phyloP scores from a whole-genome alignment of 306 rosid genomes.

The Macrotyloma uniflorum region DNA sequence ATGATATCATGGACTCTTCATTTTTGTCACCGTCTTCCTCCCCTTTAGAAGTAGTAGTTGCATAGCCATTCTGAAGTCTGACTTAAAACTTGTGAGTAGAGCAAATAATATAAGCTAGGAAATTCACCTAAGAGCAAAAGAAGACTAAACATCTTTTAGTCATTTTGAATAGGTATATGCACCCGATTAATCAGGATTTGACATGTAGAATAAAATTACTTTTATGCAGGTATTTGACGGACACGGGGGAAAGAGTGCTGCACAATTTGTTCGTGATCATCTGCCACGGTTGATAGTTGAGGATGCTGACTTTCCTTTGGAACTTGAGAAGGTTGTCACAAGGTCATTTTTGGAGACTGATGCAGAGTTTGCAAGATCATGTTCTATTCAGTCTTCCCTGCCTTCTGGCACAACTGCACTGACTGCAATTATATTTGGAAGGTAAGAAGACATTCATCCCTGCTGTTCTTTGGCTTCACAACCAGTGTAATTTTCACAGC shows the following conservation, averaged over 20 bases:
- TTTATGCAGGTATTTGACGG: constrained; percentile 85
- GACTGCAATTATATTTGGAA: constrained; percentile 90
- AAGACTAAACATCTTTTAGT: background rate
- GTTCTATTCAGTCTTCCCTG: constrained; percentile 60
- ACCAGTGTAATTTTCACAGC: background rate
- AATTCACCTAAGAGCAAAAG: background rate
- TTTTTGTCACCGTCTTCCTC: background rate
- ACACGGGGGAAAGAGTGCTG: constrained; percentile 92
- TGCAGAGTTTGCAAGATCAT: constrained; percentile 74
- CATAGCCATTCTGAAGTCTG: background rate
- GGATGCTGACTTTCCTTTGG: constrained; percentile 83
- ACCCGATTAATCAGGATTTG: background rate
- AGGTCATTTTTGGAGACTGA: constrained; percentile 85
- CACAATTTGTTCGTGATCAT: constrained; percentile 84
- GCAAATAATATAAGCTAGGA: background rate
- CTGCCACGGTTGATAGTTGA: constrained; percentile 86
- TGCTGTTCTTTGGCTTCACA: background rate
- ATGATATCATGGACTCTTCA: background rate
- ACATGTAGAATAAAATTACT: constrained; percentile 35
- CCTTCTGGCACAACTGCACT: constrained; percentile 97
- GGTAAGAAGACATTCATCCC: constrained; percentile 50
- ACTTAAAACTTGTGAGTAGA: background rate
- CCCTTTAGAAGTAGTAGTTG: background rate
- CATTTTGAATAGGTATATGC: background rate
- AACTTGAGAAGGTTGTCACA: constrained; percentile 89